Evolutionary conservation across 805 yeast species (phyloP).

Genomic region (Wickerhamomyces sydowiorum): DNA sequence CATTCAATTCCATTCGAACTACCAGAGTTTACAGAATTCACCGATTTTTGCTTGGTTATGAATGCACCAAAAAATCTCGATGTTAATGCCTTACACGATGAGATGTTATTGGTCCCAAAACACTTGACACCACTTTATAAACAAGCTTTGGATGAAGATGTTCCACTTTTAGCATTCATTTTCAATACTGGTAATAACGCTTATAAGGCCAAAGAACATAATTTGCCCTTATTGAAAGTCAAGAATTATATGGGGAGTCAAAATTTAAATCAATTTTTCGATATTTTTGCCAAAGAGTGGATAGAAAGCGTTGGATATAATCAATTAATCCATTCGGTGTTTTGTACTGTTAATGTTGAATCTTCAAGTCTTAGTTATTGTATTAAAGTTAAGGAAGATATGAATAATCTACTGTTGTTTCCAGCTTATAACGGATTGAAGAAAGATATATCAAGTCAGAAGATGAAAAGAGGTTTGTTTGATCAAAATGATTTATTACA

Average conservation of each 20-base stretch:
- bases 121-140: conserved; percentile 24
- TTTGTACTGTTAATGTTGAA: conserved; percentile 32
- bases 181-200: conserved; percentile 23
- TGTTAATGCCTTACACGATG: conserved; percentile 1
- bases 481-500: too few species aligned
- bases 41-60: conserved; percentile 33
- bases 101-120: conserved; percentile 6
- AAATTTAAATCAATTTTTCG: conserved; percentile 28
- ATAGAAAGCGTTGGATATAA: conserved; percentile 24
- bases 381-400: conserved; percentile 28
- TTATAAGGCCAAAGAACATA: conserved; percentile 7
- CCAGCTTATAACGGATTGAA: conserved; percentile 20
- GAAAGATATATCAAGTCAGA: neutral
- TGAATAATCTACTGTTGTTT: conserved; percentile 22
- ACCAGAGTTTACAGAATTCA: conserved; percentile 28
- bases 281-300: conserved; percentile 37
- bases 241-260: conserved; percentile 3
- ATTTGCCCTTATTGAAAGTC: conserved; percentile 7
- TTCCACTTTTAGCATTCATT: conserved; percentile 34
- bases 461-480: neutral
- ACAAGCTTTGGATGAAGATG: conserved; percentile 16
- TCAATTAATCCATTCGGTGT: conserved; percentile 33
- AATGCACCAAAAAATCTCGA: conserved; percentile 26
- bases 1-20: conserved; percentile 34
- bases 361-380: conserved; percentile 29